A percentile compares a stretch with the other conserved stretches of the same genome.
Evolutionary conservation across 2,329 filamentous ascomycete genomes (phyloP).

Genomic region (Talaromyces marneffei): DNA sequence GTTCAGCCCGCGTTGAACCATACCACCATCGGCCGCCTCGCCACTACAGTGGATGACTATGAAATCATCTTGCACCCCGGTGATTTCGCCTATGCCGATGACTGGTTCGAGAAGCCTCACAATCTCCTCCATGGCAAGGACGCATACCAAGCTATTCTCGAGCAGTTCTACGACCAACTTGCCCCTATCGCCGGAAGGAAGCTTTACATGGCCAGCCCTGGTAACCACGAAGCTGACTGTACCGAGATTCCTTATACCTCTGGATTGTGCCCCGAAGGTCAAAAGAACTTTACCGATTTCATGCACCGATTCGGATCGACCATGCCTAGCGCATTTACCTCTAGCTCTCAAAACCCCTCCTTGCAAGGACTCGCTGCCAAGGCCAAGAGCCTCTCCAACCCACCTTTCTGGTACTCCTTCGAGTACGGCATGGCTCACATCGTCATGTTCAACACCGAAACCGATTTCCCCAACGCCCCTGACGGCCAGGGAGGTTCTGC

Average conservation of each 20-base stretch:
- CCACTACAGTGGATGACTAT: constrained; percentile 49
- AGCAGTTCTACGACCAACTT: constrained; percentile 53
- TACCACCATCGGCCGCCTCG: constrained; percentile 53
- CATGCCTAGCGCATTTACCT: constrained; percentile 49
- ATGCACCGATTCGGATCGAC: constrained; percentile 50
- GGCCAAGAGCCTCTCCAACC: constrained; percentile 32
- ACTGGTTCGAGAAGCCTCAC: constrained; percentile 46
- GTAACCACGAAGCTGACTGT: constrained; percentile 57
- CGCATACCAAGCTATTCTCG: constrained; percentile 53
- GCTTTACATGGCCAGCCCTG: constrained; percentile 52
- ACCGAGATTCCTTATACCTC: constrained; percentile 15
- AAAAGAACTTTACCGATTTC: constrained; percentile 58
- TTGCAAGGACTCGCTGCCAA: constrained; percentile 24
- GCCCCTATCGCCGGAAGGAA: constrained; percentile 50
- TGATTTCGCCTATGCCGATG: constrained; percentile 55
- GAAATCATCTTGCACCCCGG: constrained; percentile 37
- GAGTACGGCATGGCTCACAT: constrained; percentile 55
- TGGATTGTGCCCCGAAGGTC: constrained; percentile 34
- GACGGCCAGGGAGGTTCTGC: constrained; percentile 40
- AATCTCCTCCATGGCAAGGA: constrained; percentile 47
- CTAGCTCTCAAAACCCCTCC: constrained; percentile 40
- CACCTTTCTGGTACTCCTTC: constrained; percentile 50
- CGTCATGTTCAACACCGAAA: constrained; percentile 53
- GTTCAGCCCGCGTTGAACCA: constrained; percentile 52
- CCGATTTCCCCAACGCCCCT: constrained; percentile 50